Base-by-base conservation (phyloP, 345 rosid genomes). In the Microthlaspi erraticum region DNA sequence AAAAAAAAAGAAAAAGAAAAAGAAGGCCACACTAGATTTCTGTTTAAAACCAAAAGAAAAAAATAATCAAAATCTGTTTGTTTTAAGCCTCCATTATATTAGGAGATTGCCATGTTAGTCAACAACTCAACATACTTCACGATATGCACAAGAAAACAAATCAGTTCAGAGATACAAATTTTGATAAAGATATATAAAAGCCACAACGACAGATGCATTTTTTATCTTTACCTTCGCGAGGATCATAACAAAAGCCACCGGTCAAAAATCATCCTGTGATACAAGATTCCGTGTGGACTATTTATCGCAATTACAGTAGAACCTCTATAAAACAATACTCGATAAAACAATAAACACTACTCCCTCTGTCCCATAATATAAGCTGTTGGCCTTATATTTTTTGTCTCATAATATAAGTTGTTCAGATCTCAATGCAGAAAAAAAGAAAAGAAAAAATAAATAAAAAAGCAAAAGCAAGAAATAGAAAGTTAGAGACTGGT, bases 221-320 rank as follows among this genome's bases (percentile, higher is more conserved):
- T 43, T 23, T 11, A 8, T 23, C 58, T 7, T 23, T 11, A 5
- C 37, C 3, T 52, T 68, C 73, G 57, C 56, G 56, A 56, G 56
- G 23, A 68, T 56, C 38, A 20, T 68, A 33, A 45, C 46, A 32
- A 45, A 31, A 10, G 37, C 11, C 66, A 48, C 73, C 66, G 58
- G 58, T 69, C 49, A 48, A 69, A 57, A 57, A 6, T n/a, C 23
- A 13, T 56, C 57, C 13, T 33, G 37, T 45, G 19, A 3, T 29
- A 26, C 39, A 8, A 13, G 39, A 12, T 19, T 42, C 42, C n/a
- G 31, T 68, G 29, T 46, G 2, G 53, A 67, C 44, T 7, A 31
- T 32, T 31, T 18, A 10, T 65, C 48, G 20, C 46, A 50, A 0
- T 65, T 38, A 7, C 32, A n/a, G n/a, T n/a, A n/a, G n/a, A n/a